These are phyloP conservation scores for Omphalea diandra DNA, from an alignment of 441 rosid genomes.

Conservation along the genomic window DNA sequence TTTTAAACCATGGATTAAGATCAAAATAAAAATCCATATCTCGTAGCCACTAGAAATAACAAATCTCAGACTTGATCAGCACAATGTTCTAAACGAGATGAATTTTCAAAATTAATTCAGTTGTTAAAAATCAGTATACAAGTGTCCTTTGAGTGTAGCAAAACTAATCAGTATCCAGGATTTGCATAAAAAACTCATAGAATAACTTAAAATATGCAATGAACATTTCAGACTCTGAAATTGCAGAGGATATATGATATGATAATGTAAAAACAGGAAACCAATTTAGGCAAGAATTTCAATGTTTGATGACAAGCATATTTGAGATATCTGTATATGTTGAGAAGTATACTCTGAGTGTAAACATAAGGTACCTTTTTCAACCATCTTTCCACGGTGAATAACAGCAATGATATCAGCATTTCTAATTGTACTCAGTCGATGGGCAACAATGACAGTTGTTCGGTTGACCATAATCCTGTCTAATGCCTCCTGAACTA, in stretches of 20 bases:
- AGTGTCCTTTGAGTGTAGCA: no score
- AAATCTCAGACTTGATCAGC: no score
- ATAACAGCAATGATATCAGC: conserved; percentile 68
- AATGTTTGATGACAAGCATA: neutral
- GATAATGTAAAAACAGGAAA: neutral
- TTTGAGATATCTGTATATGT: neutral
- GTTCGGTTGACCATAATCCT: neutral
- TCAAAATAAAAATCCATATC: neutral
- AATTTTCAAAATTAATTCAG: no score
- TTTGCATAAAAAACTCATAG: neutral
- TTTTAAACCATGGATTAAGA: neutral
- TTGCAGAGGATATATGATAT: neutral
- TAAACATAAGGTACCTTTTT: conserved; percentile 48
- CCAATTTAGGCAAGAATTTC: neutral
- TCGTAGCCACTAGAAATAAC: no score
- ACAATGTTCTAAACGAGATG: no score
- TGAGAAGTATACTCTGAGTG: neutral
- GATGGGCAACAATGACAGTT: neutral
- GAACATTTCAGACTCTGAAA: neutral
- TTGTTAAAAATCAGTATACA: no score
- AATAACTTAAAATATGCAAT: neutral
- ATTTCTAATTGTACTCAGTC: conserved; percentile 43
- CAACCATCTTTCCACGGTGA: conserved; percentile 61
- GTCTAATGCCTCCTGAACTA: neutral
- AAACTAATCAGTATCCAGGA: no score